Base-by-base conservation (phyloP, 225 moss, liverwort and hornwort species). In the Anthoceros angustus region DNA sequence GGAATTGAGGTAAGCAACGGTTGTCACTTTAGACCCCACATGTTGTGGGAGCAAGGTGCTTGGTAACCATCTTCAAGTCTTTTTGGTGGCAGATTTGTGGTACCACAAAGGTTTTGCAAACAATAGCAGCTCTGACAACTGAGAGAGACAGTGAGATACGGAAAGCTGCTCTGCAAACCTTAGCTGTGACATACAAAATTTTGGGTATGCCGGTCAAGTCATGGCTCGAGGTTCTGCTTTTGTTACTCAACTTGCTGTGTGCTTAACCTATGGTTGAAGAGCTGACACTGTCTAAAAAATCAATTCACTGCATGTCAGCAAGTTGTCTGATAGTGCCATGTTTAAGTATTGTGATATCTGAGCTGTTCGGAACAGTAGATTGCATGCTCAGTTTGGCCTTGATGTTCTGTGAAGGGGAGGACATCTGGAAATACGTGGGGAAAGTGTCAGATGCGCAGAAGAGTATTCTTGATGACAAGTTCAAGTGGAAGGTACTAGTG, bases 101-200 rank as follows among this genome's bases (percentile, higher is more conserved):
- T 43, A 69, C 94, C 18, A 90, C 90, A 50, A 95, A 88, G 72
- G 75, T 84, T 7, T 73, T 95, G 73, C 78, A 86, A n/a, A 76
- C 73, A 41, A 80, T 95, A 61, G 85, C 87, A 50, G 69, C 74
- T 25, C 74, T 91, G 42, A 90, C 88, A 71, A 85, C 86, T 42
- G 94, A 95, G 79, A 78, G 94, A 71, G 94, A 95, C 69, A 86
- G 94, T 69, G 94, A 95, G 12, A 85, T 91, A 66, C 88, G 94
- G 41, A 95, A 95, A 77, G 83, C 88, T 62, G 80, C 84, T 24
- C 74, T 95, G 65, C 82, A 85, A 70, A 80, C 94, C 14, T 71
- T 95, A 42, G 88, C 88, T 66, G 82, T 77, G 61, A 84, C 88
- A 9, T 91, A 90, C 78, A 83, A 83, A 76, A 84, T 91, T 61